A percentile compares a stretch with the other conserved stretches of the same genome.
Evolutionary conservation across 106 monocot species (phyloP).

Genomic region (Allium fistulosum): DNA sequence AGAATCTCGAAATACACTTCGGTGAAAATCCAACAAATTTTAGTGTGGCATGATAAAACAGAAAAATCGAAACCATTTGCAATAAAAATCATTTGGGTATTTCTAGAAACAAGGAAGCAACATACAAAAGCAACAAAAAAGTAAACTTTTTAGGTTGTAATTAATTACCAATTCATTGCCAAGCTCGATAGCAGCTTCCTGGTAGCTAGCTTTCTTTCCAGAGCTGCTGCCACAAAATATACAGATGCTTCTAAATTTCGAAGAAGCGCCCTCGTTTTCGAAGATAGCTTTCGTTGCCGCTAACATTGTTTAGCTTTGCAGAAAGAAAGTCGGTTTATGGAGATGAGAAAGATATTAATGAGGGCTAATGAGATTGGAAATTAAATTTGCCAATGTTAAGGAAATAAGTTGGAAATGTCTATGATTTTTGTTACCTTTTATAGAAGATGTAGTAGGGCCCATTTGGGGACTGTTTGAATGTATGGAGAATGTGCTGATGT

Average conservation of each 20-base stretch:
- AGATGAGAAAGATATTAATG: no score
- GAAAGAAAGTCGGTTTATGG: no score
- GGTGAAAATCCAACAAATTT: no score
- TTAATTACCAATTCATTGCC: conserved; percentile 65
- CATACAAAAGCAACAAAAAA: background rate
- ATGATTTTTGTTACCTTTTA: background rate
- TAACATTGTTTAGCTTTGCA: no score
- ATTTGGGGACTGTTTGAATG: background rate
- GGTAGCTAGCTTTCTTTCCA: conserved; percentile 56
- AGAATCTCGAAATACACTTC: background rate
- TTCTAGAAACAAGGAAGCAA: background rate
- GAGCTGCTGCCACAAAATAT: conserved; percentile 75
- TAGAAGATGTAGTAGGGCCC: background rate
- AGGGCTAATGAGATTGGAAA: no score
- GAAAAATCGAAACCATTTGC: background rate
- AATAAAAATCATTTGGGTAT: conserved; percentile 6
- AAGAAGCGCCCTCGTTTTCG: background rate
- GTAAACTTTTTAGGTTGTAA: background rate
- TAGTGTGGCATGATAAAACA: no score
- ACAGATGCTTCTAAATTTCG: conserved; percentile 64
- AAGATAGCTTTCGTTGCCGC: no score
- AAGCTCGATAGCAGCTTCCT: conserved; percentile 61
- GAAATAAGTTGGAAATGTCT: no score
- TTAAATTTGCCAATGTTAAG: no score
- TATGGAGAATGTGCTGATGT: no score